phyloP scores from a whole-genome alignment of 345 rosid species.

The Sisymbrium altissimum region DNA sequence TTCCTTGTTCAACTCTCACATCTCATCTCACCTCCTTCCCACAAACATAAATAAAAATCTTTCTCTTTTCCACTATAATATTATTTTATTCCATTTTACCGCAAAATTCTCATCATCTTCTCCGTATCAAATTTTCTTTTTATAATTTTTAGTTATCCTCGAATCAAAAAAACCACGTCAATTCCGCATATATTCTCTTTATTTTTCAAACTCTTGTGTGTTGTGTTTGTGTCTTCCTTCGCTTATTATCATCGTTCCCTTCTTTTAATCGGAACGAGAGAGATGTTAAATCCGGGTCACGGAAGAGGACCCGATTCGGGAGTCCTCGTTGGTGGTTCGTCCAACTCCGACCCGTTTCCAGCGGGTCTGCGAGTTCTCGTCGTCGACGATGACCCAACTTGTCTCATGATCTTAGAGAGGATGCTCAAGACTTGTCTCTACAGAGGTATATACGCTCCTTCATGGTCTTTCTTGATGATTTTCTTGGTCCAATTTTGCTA shows the following conservation, averaged over 20 bases:
- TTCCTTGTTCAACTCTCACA: constrained; percentile 38
- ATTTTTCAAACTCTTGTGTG: constrained; percentile 17
- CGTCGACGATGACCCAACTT: constrained; percentile 94
- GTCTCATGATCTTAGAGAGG: constrained; percentile 87
- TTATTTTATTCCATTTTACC: constrained; percentile 7
- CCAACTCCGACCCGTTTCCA: constrained; percentile 64
- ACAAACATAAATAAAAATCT: not conserved
- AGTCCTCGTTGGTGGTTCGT: constrained; percentile 6
- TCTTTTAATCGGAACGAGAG: not conserved
- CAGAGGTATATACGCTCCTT: constrained; percentile 43
- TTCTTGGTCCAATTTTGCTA: constrained; percentile 2
- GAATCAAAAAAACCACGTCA: constrained; percentile 22
- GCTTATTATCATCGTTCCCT: too few relatives aligned
- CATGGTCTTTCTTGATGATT: constrained; percentile 7
- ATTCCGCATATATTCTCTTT: constrained; percentile 15
- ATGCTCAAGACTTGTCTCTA: constrained; percentile 79
- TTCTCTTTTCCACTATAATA: not conserved
- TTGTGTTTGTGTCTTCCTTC: not conserved
- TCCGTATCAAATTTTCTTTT: constrained; percentile 29
- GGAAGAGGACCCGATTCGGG: constrained; percentile 36
- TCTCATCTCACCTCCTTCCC: constrained; percentile 27
- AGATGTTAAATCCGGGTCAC: constrained; percentile 34
- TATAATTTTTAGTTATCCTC: constrained; percentile 2
- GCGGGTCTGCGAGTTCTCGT: constrained; percentile 79
- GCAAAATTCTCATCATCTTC: not conserved